Conservation (phyloP, 2,329 filamentous ascomycete species). For the Calonectria honghensis region DNA sequence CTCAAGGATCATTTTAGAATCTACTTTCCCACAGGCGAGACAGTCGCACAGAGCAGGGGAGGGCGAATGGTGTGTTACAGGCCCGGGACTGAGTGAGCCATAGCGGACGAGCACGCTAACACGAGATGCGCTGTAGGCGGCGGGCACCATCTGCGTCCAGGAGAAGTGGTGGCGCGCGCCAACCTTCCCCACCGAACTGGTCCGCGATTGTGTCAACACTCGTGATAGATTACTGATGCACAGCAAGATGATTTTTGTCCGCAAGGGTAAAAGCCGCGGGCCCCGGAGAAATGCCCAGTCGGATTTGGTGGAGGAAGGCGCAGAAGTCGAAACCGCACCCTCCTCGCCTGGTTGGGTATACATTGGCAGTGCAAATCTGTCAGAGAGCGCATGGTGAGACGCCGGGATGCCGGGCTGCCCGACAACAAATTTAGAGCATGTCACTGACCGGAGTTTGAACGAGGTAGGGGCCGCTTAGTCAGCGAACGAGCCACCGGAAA, state of each 20-base stretch:
- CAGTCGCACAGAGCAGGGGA: slow-evolving; percentile 79
- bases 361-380: slow-evolving; percentile 92
- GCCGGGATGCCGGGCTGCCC: slow-evolving; percentile 30
- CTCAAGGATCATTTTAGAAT: slow-evolving; percentile 77
- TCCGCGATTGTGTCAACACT: slow-evolving; percentile 85
- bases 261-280: slow-evolving; percentile 47
- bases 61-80: slow-evolving; percentile 69
- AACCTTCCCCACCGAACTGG: slow-evolving; percentile 81
- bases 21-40: slow-evolving; percentile 87
- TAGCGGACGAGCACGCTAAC: slow-evolving; percentile 48
- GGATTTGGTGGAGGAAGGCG: slow-evolving; percentile 41
- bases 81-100: slow-evolving; percentile 56
- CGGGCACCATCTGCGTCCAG: slow-evolving; percentile 89
- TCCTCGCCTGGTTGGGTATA: slow-evolving; percentile 81
- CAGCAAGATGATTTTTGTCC: slow-evolving; percentile 83
- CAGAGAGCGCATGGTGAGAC: slow-evolving; percentile 91
- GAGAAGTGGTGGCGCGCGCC: slow-evolving; percentile 81
- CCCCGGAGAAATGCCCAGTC: slow-evolving; percentile 35
- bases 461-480: slow-evolving; percentile 82
- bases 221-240: slow-evolving; percentile 87
- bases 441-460: slow-evolving; percentile 50
- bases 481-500: slow-evolving; percentile 80
- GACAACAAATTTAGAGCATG: slow-evolving; percentile 37
- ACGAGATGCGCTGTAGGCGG: slow-evolving; percentile 71
- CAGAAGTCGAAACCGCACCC: slow-evolving; percentile 46